Evolutionary conservation across 805 yeast genomes (phyloP), one percentile per base, ranked within the genome.

Genomic region (Candida nitratophila): DNA sequence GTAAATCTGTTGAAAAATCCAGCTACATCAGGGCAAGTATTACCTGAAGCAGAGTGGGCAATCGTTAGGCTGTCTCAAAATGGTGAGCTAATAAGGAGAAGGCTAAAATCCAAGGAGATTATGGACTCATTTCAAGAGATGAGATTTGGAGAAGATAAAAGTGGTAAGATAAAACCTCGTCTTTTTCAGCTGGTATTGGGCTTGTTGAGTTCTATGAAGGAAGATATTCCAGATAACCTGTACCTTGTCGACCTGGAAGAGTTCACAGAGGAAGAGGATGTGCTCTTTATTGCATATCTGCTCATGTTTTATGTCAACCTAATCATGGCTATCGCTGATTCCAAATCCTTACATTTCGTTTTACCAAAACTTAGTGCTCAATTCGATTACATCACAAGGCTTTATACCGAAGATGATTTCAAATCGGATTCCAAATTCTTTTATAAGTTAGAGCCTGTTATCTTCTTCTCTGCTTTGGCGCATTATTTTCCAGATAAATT

Each of bases 1-100:
- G 49, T 65, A 24, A 37, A 45, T 3, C 39, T 59, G 15, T 40
- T 63, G 38, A 47, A 44, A 7, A 53, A 54, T 30, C 46, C 50
- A 3, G 47, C 47, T 2, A 49, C 56, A 2, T 44, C 55, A 3
- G 47, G 53, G 21, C 49, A 46, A 11, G 51, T 63, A 1, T 59
- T 54, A 7, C 46, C 44, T 26, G 51, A 46, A 20, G 48, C 55
- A 6, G 61, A 57, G 20, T 48, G 46, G 12, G 49, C 54, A 4
- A 37, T 66, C 6, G 48, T 53, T 1, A 35, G 40, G 2, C 43
- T 59, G 17, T 50, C 63, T 1, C 26, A 39, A 9, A 38, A 44
- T 4, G 69, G 70, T 8, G 63, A 58, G 20, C 50, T 62, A 30
- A 49, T 66, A 14, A 53, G 60, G 41, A 52, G 65, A 30, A 43